Conservation (phyloP, 2,329 filamentous ascomycete species). For the Aspergillus felis region DNA sequence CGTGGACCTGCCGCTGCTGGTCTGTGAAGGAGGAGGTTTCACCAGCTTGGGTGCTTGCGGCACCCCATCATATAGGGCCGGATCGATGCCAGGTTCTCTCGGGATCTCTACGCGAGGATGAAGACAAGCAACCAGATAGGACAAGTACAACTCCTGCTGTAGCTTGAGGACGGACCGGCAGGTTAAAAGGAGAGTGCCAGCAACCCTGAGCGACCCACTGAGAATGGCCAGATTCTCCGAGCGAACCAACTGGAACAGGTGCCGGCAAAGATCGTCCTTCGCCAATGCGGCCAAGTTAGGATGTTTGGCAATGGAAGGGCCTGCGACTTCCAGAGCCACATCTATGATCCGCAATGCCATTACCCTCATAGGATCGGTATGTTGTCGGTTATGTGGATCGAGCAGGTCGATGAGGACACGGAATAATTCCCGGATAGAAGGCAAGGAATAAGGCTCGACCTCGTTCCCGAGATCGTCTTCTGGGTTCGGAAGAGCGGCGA, state of each 20-base stretch:
- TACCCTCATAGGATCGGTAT: conserved; percentile 91
- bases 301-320: conserved; percentile 89
- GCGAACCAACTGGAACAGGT: conserved; percentile 91
- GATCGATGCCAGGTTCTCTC: conserved; percentile 82
- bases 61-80: conserved; percentile 85
- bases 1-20: conserved; percentile 76
- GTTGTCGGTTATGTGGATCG: conserved; percentile 86
- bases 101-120: conserved; percentile 95
- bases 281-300: conserved; percentile 82
- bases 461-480: conserved; percentile 48
- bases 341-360: conserved; percentile 98
- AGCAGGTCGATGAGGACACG: conserved; percentile 88
- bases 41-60: conserved; percentile 85
- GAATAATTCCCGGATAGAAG: conserved; percentile 91
- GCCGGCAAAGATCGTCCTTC: conserved; percentile 87
- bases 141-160: conserved; percentile 93
- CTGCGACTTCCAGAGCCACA: conserved; percentile 92
- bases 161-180: conserved; percentile 88
- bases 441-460: conserved; percentile 85
- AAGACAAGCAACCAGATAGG: conserved; percentile 88
- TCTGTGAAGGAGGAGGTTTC: conserved; percentile 71
- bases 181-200: conserved; percentile 84
- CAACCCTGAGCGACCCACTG: conserved; percentile 87
- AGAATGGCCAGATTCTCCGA: conserved; percentile 95
- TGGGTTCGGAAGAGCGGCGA: conserved; percentile 33